These are phyloP conservation scores for Epichloe gansuensis DNA, from an alignment of 2,329 filamentous ascomycete genomes.

Conservation along the genomic window DNA sequence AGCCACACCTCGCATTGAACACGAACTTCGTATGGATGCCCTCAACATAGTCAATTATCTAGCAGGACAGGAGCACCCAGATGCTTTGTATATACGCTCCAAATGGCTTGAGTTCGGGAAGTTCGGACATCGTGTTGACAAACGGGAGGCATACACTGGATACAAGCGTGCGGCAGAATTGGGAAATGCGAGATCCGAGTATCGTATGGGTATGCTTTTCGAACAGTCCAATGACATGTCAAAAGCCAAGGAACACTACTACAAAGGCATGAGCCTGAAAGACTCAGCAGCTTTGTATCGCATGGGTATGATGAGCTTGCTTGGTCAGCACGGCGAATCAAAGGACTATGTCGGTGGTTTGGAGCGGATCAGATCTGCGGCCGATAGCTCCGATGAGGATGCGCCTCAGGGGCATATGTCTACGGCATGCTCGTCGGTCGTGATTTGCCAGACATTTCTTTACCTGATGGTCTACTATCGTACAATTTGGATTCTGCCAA, in stretches of 20 bases:
- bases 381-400: slow-evolving; percentile 85
- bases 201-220: slow-evolving; percentile 96
- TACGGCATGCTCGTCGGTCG: slow-evolving; percentile 88
- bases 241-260: slow-evolving; percentile 86
- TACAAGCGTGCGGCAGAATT: slow-evolving; percentile 79
- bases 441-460: slow-evolving; percentile 78
- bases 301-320: slow-evolving; percentile 91
- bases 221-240: slow-evolving; percentile 87
- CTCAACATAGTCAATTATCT: slow-evolving; percentile 87
- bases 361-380: slow-evolving; percentile 71
- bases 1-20: slow-evolving; percentile 74
- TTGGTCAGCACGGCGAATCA: slow-evolving; percentile 82
- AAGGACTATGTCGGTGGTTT: slow-evolving; percentile 71
- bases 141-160: slow-evolving; percentile 82
- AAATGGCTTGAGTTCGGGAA: slow-evolving; percentile 99
- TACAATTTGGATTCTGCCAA: slow-evolving; percentile 62
- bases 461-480: slow-evolving; percentile 59
- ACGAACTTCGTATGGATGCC: slow-evolving; percentile 77
- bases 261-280: slow-evolving; percentile 61
- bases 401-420: slow-evolving; percentile 88
- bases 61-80: slow-evolving; percentile 82
- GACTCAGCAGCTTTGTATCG: slow-evolving; percentile 83
- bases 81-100: slow-evolving; percentile 84
- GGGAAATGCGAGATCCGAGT: slow-evolving; percentile 81
- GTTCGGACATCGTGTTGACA: slow-evolving; percentile 81